Evolutionary conservation across 2,329 filamentous ascomycete species (phyloP), one percentile per base, ranked within the genome.

Genomic region (Periconia macrospinosa): DNA sequence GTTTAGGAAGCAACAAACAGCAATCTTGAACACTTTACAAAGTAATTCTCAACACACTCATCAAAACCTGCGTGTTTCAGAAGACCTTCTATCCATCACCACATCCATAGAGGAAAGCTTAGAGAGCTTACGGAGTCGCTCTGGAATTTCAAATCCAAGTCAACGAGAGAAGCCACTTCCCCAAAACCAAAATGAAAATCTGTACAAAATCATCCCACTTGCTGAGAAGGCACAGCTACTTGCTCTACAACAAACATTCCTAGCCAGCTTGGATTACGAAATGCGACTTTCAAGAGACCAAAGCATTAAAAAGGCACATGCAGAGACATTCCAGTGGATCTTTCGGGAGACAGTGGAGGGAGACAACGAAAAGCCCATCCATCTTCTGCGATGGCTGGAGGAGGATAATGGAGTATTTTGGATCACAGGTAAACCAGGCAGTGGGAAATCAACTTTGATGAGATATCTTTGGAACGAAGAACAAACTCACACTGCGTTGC

Each of bases 371-470:
- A 18, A 11, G 10, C 42, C 42, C 3, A 45, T 19, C n/a, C 13
- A 6, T 45, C 49, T 3, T 13, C 47, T 53, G 19, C 35, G 33
- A 18, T 56, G 54, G 54, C 41, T 56, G n/a, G 18, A 8, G 7
- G 19, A 15, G 10, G 41, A 42, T 3, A 30, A 35, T 30, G 43
- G 44, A 13, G n/a, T 54, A 6, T 46, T 40, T 33, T 52, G 44
- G 49, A 46, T 49, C 15, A 35, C 17, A 9, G 51, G 46, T n/a
- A 53, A 53, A 19, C 41, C 51, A 23, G 51, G 46, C 18, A 49
- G 46, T 27, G 51, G 51, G 8, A 53, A 53, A 27, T 30, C 10
- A 13, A 49, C 51, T 7, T 17, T 53, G 6, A 49, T 49, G 46
- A 45, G 42, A n/a, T 49, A 20, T 17, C 15, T 53, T 10, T 27